phyloP scores from a whole-genome alignment of 2,329 filamentous ascomycete genomes.

The Anisogramma anomala region DNA sequence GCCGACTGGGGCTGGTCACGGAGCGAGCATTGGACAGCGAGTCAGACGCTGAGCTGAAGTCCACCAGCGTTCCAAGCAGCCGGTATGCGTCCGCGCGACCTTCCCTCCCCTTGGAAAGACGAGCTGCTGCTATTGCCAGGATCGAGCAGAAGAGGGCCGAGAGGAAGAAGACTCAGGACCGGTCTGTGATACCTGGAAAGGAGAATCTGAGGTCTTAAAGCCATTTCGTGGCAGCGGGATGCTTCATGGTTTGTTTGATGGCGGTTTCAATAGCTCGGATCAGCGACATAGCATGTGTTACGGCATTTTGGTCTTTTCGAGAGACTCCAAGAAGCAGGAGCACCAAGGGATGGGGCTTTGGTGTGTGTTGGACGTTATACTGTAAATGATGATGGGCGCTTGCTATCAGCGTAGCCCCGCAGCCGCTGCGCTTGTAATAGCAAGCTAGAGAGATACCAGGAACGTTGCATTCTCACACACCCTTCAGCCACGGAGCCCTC shows the following conservation, averaged over 20 bases:
- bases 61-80: conserved; percentile 23
- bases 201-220: conserved; percentile 36
- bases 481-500: background rate
- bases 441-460: conserved; percentile 5
- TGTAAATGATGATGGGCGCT: conserved; percentile 5
- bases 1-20: conserved; percentile 17
- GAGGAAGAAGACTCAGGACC: conserved; percentile 29
- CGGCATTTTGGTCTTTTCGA: background rate
- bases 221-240: conserved; percentile 9
- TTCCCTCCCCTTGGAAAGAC: conserved; percentile 37
- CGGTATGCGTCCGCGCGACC: conserved; percentile 29
- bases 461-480: background rate
- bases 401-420: conserved; percentile 12
- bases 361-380: conserved; percentile 1
- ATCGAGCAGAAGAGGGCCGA: conserved; percentile 43
- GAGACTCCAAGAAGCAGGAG: conserved; percentile 8
- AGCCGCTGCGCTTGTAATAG: conserved; percentile 9
- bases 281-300: conserved; percentile 10
- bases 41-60: conserved; percentile 29
- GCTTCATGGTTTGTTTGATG: conserved; percentile 4
- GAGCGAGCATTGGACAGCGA: conserved; percentile 22
- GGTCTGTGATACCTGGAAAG: conserved; percentile 30
- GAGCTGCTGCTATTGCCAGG: conserved; percentile 42
- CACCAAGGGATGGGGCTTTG: conserved; percentile 8
- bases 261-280: conserved; percentile 8